Evolutionary conservation across 2,329 filamentous ascomycete species (phyloP).

Genomic region (Neonectria faginata): DNA sequence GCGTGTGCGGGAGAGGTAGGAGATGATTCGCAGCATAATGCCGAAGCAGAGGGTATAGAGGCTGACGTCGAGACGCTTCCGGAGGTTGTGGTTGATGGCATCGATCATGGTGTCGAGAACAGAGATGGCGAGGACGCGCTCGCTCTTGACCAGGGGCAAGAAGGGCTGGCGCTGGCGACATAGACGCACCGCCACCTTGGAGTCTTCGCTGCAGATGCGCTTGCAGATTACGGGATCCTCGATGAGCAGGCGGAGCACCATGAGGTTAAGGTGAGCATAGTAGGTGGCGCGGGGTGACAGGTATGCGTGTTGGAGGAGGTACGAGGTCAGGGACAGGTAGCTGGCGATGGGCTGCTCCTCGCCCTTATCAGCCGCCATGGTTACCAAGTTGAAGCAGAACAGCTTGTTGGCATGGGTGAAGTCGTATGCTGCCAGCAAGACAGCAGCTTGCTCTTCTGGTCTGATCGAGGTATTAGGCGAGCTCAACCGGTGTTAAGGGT

Average conservation of each 20-base stretch:
- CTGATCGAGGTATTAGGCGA: constrained; percentile 57
- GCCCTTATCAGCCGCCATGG: constrained; percentile 68
- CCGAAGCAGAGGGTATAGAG: constrained; percentile 86
- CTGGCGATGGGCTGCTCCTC: constrained; percentile 80
- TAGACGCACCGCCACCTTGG: constrained; percentile 78
- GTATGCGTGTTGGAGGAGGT: constrained; percentile 93
- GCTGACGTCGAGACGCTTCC: constrained; percentile 83
- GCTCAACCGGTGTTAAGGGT: background rate
- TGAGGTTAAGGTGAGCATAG: constrained; percentile 87
- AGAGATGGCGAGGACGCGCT: constrained; percentile 79
- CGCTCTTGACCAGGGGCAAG: constrained; percentile 78
- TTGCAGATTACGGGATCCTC: constrained; percentile 88
- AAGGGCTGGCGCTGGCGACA: constrained; percentile 91
- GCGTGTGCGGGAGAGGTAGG: constrained; percentile 84
- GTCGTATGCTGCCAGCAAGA: constrained; percentile 89
- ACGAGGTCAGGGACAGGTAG: constrained; percentile 90
- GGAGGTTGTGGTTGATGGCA: constrained; percentile 92
- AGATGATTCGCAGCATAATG: constrained; percentile 84
- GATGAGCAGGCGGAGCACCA: constrained; percentile 86
- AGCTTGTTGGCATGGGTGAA: constrained; percentile 95
- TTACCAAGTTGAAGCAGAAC: constrained; percentile 88
- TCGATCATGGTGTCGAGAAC: constrained; percentile 91
- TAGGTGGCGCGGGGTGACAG: constrained; percentile 80
- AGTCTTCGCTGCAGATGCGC: constrained; percentile 83
- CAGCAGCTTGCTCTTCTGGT: constrained; percentile 81